Conservation (phyloP, 495 filamentous ascomycete genomes). For the Neurospora sp. region DNA sequence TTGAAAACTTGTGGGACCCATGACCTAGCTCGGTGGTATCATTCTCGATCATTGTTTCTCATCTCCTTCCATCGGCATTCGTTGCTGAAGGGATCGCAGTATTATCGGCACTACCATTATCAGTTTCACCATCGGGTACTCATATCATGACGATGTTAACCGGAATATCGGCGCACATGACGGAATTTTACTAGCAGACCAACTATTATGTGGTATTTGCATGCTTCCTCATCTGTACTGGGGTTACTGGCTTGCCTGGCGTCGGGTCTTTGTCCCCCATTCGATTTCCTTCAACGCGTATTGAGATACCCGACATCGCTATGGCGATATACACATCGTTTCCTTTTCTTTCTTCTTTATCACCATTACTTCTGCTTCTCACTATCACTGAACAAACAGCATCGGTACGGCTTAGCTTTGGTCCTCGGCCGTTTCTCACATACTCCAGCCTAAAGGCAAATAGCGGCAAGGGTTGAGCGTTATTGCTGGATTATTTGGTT, state of each 20-base stretch:
- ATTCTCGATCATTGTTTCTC: no score
- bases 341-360: background rate
- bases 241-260: background rate
- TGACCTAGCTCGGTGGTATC: no score
- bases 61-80: no score
- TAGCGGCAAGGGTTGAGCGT: background rate
- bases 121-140: no score
- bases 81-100: no score
- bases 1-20: no score
- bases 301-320: background rate
- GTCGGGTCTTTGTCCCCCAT: background rate
- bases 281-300: background rate
- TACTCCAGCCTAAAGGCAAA: background rate
- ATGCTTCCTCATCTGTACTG: background rate
- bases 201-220: no score
- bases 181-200: no score
- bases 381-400: background rate
- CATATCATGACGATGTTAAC: background rate
- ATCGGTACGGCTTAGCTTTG: background rate
- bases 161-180: background rate
- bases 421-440: background rate
- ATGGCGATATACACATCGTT: background rate
- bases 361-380: background rate
- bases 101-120: no score
- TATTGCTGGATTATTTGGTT: background rate